These are phyloP conservation scores for Vigna unguiculata DNA, from an alignment of 306 rosid genomes.

Conservation along the genomic window DNA sequence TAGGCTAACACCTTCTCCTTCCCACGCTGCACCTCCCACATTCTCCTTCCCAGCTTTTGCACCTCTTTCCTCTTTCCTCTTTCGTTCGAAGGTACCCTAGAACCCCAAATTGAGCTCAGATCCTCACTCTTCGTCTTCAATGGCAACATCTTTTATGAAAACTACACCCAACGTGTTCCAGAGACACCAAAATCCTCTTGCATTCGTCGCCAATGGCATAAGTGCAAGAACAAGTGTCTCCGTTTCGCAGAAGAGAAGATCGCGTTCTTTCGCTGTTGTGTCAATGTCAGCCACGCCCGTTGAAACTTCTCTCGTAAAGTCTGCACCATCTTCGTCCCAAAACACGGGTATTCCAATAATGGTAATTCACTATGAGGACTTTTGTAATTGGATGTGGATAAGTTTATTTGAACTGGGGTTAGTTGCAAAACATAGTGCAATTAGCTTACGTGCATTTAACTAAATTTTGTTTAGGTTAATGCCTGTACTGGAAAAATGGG, in stretches of 20 bases:
- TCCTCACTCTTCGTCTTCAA: neutral
- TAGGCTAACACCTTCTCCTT: too few species aligned
- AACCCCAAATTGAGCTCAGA: constrained; percentile 19
- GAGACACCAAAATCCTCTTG: constrained; percentile 37
- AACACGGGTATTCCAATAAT: too few species aligned
- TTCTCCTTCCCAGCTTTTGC: too few species aligned
- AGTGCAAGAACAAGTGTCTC: neutral
- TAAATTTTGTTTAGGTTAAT: constrained; percentile 63
- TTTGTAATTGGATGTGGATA: too few species aligned
- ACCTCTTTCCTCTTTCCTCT: too few species aligned
- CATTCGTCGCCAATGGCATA: constrained; percentile 31
- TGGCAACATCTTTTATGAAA: constrained; percentile 48
- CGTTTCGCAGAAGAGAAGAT: constrained; percentile 38
- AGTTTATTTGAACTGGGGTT: neutral
- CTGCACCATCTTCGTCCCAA: too few species aligned
- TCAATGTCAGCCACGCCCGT: constrained; percentile 37
- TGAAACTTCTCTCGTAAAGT: too few species aligned
- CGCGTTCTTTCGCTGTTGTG: constrained; percentile 29
- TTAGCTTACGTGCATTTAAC: constrained; percentile 2
- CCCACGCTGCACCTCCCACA: too few species aligned
- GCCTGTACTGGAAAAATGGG: constrained; percentile 96
- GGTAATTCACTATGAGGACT: too few species aligned
- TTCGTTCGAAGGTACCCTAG: too few species aligned
- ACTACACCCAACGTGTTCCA: constrained; percentile 24
- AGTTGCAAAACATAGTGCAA: constrained; percentile 20